Base-by-base conservation (phyloP, 208 protist species). In the Leishmania guyanensis region DNA sequence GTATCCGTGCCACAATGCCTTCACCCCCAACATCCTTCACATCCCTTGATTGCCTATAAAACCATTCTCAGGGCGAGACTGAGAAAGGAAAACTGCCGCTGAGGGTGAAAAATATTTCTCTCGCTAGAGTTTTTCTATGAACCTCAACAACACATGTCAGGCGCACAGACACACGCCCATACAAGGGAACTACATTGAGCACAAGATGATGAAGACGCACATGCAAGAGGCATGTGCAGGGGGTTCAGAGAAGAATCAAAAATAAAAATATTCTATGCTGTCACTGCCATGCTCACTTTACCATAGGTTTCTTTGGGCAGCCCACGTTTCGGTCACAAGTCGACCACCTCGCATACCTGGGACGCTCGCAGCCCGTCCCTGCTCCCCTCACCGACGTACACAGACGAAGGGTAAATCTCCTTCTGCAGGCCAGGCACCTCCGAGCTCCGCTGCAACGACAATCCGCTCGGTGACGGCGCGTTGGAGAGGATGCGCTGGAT, bases 371-470 rank as follows among this genome's bases (percentile, higher is more conserved):
- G 48, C 2, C 70, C 48, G 22, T 60, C 29, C 17, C 26, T 33
- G 48, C 29, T 56, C 48, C 26, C 71, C 46, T 77, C 74, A 39
- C 9, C 56, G 36, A 48, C 39, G 22, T 53, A 58, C 72, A 75
- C 86, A 16, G 83, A 83, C 29, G 81, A 80, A 6, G 88, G 83
- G 85, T 91, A 94, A 17, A 92, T 80, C 12, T 89, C 74, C 66
- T 91, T 84, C 82, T 87, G 90, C n/a, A 90, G 80, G 50, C 71
- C 81, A 4, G 43, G 3, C 14, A 29, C 58, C 39, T 77, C 48
- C 54, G 48, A 8, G 60, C 73, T 36, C 6, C 80, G 64, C 3
- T 56, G 58, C 22, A 43, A 65, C 26, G 69, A 60, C 46, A 64
- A n/a, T 12, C 48, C 70, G 9, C 43, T 70, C 14, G 50, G 71